Percentiles rank a stretch among this genome's conserved stretches.
phyloP scores from a whole-genome alignment of 2,329 filamentous ascomycete genomes.

The Pseudocercospora ulei region DNA sequence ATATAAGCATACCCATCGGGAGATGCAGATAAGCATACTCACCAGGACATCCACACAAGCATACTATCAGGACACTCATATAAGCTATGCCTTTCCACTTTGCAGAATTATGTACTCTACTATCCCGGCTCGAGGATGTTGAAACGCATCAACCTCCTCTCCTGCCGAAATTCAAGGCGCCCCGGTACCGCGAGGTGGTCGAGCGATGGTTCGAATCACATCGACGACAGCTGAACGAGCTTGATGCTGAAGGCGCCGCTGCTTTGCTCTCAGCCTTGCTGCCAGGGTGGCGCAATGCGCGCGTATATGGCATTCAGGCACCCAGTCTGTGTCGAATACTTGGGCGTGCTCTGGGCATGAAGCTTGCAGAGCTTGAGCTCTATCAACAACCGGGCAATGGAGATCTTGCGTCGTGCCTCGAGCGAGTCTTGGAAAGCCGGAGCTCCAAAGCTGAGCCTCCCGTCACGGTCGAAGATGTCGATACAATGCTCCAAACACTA shows the following conservation, averaged over 20 bases:
- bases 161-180: conserved; percentile 30
- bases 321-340: conserved; percentile 57
- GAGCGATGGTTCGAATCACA: conserved; percentile 61
- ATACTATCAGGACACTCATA: conserved; percentile 3
- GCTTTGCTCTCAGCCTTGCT: conserved; percentile 67
- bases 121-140: conserved; percentile 55
- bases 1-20: too few species aligned
- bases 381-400: conserved; percentile 52
- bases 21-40: too few species aligned
- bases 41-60: conserved; percentile 3
- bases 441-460: conserved; percentile 35
- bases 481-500: conserved; percentile 54
- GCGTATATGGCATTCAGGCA: conserved; percentile 63
- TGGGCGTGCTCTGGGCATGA: conserved; percentile 55
- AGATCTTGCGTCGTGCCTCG: conserved; percentile 64
- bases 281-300: conserved; percentile 64
- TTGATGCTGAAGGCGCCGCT: conserved; percentile 46
- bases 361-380: conserved; percentile 52
- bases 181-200: conserved; percentile 37
- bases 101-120: conserved; percentile 60
- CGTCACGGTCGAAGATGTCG: conserved; percentile 63
- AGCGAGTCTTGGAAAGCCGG: conserved; percentile 53
- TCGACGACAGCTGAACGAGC: conserved; percentile 48
- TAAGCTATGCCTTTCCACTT: conserved; percentile 56
- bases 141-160: conserved; percentile 37